These are phyloP conservation scores for Termitomyces sp. DNA, from an alignment of 768 basidiomycete species.

Conservation along the genomic window DNA sequence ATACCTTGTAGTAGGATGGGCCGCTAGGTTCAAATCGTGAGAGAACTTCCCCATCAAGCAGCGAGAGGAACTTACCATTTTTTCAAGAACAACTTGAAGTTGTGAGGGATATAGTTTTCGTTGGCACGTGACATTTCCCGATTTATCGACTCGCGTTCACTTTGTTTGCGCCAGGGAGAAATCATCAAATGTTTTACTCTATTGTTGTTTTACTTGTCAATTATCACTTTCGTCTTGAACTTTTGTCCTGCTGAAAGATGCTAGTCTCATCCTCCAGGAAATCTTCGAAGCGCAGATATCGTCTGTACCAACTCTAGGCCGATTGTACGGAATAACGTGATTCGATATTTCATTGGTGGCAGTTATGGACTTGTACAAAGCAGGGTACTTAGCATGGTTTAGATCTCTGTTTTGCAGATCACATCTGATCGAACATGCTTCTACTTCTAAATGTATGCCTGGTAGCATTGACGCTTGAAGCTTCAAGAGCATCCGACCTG, in stretches of 20 bases:
- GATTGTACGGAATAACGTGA: too few relatives aligned
- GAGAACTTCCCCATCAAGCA: not conserved
- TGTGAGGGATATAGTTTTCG: slow-evolving; percentile 13
- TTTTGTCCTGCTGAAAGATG: not conserved
- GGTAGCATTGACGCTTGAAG: not conserved
- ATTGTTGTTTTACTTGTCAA: not conserved
- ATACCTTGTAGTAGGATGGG: slow-evolving; percentile 73
- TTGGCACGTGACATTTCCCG: slow-evolving; percentile 16
- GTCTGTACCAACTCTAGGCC: not conserved
- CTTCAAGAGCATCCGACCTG: not conserved
- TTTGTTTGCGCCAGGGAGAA: too few relatives aligned
- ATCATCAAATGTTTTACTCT: not conserved
- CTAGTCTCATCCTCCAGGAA: not conserved
- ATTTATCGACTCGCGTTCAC: not conserved
- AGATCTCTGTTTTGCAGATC: too few relatives aligned
- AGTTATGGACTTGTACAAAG: not conserved
- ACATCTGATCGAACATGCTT: too few relatives aligned
- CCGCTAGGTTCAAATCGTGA: slow-evolving; percentile 35
- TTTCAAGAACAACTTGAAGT: slow-evolving; percentile 9
- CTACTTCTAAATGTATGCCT: not conserved
- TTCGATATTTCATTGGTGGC: not conserved
- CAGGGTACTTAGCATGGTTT: too few relatives aligned
- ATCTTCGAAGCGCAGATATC: not conserved
- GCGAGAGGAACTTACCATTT: slow-evolving; percentile 27
- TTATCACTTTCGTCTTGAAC: not conserved